Percentiles rank a stretch among this genome's conserved stretches.
Evolutionary conservation across 495 filamentous ascomycete genomes (phyloP).

Genomic region (Letharia lupina): DNA sequence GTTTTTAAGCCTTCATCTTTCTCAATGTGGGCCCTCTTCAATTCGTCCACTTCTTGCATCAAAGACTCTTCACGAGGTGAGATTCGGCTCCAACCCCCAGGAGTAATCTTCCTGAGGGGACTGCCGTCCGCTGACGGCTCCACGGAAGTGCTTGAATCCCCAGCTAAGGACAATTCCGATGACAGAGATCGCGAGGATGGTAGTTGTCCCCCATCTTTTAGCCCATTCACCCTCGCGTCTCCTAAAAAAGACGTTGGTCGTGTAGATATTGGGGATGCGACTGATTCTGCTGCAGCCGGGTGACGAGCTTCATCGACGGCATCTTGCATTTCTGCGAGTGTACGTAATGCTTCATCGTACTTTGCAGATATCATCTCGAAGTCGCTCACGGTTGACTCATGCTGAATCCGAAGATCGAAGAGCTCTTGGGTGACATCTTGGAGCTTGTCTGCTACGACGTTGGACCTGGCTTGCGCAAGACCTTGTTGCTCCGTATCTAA

Average conservation of each 20-base stretch:
- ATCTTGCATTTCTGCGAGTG: constrained; percentile 76
- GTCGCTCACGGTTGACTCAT: constrained; percentile 74
- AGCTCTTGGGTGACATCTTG: constrained; percentile 89
- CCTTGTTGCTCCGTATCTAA: constrained; percentile 47
- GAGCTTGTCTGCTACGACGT: constrained; percentile 85
- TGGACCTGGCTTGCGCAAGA: constrained; percentile 59
- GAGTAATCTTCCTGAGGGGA: constrained; percentile 30
- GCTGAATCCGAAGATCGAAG: constrained; percentile 79
- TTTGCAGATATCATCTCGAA: constrained; percentile 77
- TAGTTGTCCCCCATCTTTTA: constrained; percentile 67
- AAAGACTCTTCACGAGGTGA: constrained; percentile 29
- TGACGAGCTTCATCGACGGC: constrained; percentile 75
- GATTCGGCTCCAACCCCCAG: constrained; percentile 24
- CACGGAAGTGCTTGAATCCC: constrained; percentile 64
- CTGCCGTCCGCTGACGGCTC: constrained; percentile 51
- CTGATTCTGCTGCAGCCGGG: constrained; percentile 44
- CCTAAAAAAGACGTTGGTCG: constrained; percentile 91
- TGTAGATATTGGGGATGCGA: constrained; percentile 48
- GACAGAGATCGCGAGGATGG: constrained; percentile 92
- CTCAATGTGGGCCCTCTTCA: constrained; percentile 61
- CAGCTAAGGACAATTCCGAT: constrained; percentile 90
- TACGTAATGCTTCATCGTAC: constrained; percentile 80
- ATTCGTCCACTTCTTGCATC: constrained; percentile 57
- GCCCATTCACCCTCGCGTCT: constrained; percentile 64
- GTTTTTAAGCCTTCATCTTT: constrained; percentile 65